A percentile compares a stretch with the other conserved stretches of the same genome.
These are phyloP conservation scores for Orbilia quercus DNA, from an alignment of 2,329 filamentous ascomycete genomes.

Conservation along the genomic window DNA sequence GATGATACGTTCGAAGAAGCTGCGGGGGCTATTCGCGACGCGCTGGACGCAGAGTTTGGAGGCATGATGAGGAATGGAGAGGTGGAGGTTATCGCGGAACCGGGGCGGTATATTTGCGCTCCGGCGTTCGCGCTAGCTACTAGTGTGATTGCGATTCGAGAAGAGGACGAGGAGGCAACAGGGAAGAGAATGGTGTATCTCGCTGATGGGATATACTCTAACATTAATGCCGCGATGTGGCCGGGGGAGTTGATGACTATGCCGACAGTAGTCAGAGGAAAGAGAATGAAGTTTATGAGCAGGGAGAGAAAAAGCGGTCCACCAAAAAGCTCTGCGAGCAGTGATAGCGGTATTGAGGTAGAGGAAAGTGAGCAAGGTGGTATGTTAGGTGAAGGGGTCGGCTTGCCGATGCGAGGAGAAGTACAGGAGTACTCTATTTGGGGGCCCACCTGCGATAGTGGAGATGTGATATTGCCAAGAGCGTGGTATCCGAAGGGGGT, in stretches of 20 bases:
- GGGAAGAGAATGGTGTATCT: conserved; percentile 38
- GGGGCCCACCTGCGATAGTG: conserved; percentile 48
- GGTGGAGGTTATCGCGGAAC: conserved; percentile 39
- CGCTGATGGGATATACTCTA: conserved; percentile 46
- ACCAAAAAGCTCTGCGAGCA: conserved; percentile 30
- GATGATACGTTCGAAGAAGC: conserved; percentile 38
- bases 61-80: conserved; percentile 16
- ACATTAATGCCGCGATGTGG: conserved; percentile 42
- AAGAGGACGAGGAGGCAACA: not conserved
- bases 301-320: not conserved
- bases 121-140: conserved; percentile 41
- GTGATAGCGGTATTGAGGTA: conserved; percentile 47
- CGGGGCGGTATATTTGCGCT: conserved; percentile 38
- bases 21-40: conserved; percentile 9
- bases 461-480: conserved; percentile 34
- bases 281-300: not conserved
- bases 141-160: conserved; percentile 42
- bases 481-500: conserved; percentile 33
- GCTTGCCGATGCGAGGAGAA: conserved; percentile 7
- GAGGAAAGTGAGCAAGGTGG: conserved; percentile 3
- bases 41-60: conserved; percentile 41
- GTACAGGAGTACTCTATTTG: conserved; percentile 42
- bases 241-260: conserved; percentile 37
- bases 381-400: not conserved
- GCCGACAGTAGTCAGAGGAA: conserved; percentile 30